Base-by-base conservation (phyloP, 2,329 filamentous ascomycete genomes). In the Penicillium sp. region DNA sequence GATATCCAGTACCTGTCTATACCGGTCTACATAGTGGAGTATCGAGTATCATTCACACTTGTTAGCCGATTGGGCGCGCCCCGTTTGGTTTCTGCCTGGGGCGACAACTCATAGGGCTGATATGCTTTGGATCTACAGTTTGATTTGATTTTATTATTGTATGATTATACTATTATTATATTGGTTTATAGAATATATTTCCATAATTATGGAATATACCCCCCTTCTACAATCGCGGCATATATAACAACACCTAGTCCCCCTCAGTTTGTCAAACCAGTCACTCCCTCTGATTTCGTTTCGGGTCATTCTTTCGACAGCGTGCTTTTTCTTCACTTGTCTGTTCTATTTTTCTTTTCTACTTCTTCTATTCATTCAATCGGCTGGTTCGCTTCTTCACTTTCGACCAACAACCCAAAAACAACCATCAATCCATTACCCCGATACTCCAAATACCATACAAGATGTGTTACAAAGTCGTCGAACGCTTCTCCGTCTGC, bases 401-500 rank as follows among this genome's bases (percentile, higher is more conserved):
- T 21, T 33, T 45, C 19, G 38, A 8, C 1, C 25, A 27, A 8
- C 29, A 31, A 31, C 7, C 8, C 19, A 21, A 21, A 21, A 21
- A n/a, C 45, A 34, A 15, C 10, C 19, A 33, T n/a, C 34, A 33
- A 33, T 15, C 11, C 11, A 33, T 33, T 33, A 13, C 29, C 29
- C 31, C 11, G 11, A 33, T 2, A 33, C 5, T 33, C 31, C 5
- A 33, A 13, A 33, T 13, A 33, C 33, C 40, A 27, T 27, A 47
- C 33, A 29, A 64, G 60, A 96, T 96, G 92, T 96, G 92, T 71
- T 92, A 91, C 70, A 90, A 92, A 77, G 78, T 96, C 60, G 81
- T 93, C 67, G 92, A 96, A 75, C 83, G 90, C 58, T 96, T 92
- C 80, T 87, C 91, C 54, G 90, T 88, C 55, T 96, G 92, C 82